These are phyloP conservation scores for Cladorrhinum samala DNA, from an alignment of 495 filamentous ascomycete species.

Conservation along the genomic window DNA sequence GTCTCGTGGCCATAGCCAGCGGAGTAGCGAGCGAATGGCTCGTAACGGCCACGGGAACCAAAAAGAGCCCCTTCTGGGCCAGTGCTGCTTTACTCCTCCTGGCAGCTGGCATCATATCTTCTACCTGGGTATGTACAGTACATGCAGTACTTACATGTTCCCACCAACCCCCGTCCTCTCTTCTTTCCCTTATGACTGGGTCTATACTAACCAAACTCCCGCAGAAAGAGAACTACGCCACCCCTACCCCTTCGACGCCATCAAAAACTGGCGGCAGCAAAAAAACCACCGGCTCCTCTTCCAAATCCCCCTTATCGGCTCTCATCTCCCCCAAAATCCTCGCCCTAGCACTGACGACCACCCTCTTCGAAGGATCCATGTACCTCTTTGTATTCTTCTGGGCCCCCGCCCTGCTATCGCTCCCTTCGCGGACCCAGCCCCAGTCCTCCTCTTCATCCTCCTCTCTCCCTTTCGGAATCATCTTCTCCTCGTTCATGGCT, in stretches of 20 bases:
- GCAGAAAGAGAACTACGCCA: conserved; percentile 42
- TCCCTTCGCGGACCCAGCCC: conserved; percentile 36
- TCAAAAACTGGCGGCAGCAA: not conserved
- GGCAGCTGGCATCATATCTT: conserved; percentile 37
- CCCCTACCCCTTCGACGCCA: not conserved
- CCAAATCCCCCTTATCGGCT: conserved; percentile 18
- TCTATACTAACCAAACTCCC: not conserved
- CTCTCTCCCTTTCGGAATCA: not conserved
- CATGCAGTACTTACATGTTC: too few relatives aligned
- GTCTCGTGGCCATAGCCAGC: conserved; percentile 43
- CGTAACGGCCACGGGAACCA: conserved; percentile 36
- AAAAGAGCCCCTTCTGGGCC: conserved; percentile 44
- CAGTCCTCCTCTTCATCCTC: not conserved
- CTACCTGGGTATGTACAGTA: conserved; percentile 48
- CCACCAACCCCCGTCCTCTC: not conserved
- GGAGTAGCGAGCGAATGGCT: conserved; percentile 51
- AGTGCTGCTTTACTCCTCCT: conserved; percentile 32
- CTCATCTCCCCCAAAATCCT: conserved; percentile 35
- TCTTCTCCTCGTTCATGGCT: conserved; percentile 53
- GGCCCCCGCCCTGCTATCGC: conserved; percentile 43
- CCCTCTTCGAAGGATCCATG: conserved; percentile 53
- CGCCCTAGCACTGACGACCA: conserved; percentile 42
- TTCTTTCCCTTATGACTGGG: not conserved
- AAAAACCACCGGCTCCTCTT: not conserved
- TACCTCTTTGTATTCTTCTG: conserved; percentile 57